Evolutionary conservation across 306 rosid species (phyloP), one percentile per base, ranked within the genome.

Genomic region (Hippophae tibetana): DNA sequence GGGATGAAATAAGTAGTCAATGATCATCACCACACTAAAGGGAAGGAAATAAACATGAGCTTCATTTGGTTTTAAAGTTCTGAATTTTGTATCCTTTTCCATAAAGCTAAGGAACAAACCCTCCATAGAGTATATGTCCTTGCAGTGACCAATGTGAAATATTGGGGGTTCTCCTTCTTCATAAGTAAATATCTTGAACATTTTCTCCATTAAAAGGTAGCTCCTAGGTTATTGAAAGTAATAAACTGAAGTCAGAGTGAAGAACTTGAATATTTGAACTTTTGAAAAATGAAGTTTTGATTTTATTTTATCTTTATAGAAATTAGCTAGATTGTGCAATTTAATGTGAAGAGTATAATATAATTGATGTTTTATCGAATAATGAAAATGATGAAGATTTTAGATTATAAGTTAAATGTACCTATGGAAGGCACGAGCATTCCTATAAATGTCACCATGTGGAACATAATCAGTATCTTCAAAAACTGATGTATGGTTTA

Each of bases 151-250:
- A 66, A 69, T 70, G 53, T 84, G 90, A 67, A 81, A 81, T 42
- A 84, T 66, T 40, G 90, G 90, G 1, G 84, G 82, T 59, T 80
- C 86, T 47, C 86, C 86, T 48, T 81, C 86, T 73, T 76, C 80
- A 47, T 84, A 78, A 2, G 80, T 76, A n/a, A 52, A 84, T 46
- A 76, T 84, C 69, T 69, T 84, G 43, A 84, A 78, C 23, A 78
- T 3, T 43, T 67, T 69, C 64, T 84, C 86, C 90, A 78, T 81
- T 61, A 84, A 65, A 26, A 38, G 65, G 65, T 84, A 71, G 54
- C 81, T 84, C 84, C 86, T 84, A 13, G 61, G 47, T 27, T 6
- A 49, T 46, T 8, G 27, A 61, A 10, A 1, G 7, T 47, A 48
- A 6, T 13, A 27, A 60, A 49, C 26, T 48, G 7, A 48, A 48